Evolutionary conservation across 768 basidiomycete species (phyloP), one percentile per base, ranked within the genome.

Genomic region (Boletus coccyginus): DNA sequence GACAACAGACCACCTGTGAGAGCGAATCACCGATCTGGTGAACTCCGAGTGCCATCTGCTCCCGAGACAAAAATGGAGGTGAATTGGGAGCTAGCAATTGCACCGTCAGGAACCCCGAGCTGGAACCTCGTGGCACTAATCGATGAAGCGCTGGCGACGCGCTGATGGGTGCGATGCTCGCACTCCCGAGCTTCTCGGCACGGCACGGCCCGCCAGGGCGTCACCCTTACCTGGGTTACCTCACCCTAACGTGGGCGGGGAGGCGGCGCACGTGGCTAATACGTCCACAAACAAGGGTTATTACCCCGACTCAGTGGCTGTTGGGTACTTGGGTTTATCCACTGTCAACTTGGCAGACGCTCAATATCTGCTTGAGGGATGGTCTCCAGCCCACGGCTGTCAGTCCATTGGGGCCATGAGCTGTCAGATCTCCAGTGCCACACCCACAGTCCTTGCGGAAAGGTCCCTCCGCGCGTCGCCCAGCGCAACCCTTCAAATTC

Each of bases 41-140:
- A 36, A 36, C 17, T 14, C 52, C 29, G 19, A 24, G 43, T 31
- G 17, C 1, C 31, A 16, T 62, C 60, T 66, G 21, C 51, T 54
- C 53, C 62, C 55, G 61, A 44, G 45, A 49, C 36, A 41, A 50
- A 52, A 51, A 36, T 27, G 27, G 27, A 5, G 43, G 46, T 36
- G 58, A 17, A 45, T 57, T 38, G 38, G 40, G 50, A 36, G 57
- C 7, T 7, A 16, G 46, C 36, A 44, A 39, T 62, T 52, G 50
- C 41, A 52, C 43, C 38, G 24, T 43, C 59, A 65, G 63, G 62
- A 42, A 63, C 62, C 42, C 7, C 38, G 29, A 55, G 33, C 43
- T 39, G 42, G 45, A 27, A 44, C 62, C 64, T 67, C 65, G 64
- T 67, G 62, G 65, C 39, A 49, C 13, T 21, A 31, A 64, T 55